A percentile compares a stretch with the other conserved stretches of the same genome.
These are phyloP conservation scores for Ephemerocybe angulata DNA, from an alignment of 768 basidiomycete genomes.

Conservation along the genomic window DNA sequence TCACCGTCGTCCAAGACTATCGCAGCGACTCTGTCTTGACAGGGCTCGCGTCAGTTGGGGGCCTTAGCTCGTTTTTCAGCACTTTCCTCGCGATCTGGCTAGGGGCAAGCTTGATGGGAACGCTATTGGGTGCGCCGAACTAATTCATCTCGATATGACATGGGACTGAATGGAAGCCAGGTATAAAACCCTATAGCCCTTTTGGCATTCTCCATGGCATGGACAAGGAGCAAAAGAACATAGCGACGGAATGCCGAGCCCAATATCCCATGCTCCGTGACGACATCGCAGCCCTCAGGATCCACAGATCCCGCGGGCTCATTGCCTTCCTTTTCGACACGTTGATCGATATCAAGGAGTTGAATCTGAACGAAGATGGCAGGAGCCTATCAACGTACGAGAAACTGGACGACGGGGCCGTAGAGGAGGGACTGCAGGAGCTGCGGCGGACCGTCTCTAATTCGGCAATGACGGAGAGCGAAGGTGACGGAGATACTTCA, in stretches of 20 bases:
- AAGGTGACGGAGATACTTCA: too few relatives aligned
- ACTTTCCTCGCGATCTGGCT: not conserved
- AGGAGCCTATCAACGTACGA: too few relatives aligned
- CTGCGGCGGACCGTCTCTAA: too few relatives aligned
- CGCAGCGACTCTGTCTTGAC: not conserved
- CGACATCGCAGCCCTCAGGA: not conserved
- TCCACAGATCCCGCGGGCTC: not conserved
- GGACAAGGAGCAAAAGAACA: not conserved
- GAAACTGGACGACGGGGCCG: too few relatives aligned
- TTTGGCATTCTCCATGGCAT: not conserved
- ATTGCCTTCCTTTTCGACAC: not conserved
- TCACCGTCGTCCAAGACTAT: not conserved
- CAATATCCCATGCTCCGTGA: not conserved
- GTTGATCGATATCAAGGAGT: not conserved
- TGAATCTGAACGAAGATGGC: too few relatives aligned
- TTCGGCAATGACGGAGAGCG: too few relatives aligned
- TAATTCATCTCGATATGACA: not conserved
- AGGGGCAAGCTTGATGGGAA: not conserved
- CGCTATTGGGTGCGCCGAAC: not conserved
- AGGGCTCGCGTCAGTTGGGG: not conserved
- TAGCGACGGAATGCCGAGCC: not conserved
- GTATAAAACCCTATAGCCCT: not conserved
- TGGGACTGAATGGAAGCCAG: not conserved
- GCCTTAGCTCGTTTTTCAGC: not conserved
- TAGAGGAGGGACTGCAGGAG: too few relatives aligned